Evolutionary conservation across 345 rosid species (phyloP).

Genomic region (Bruguiera gymnorhiza): DNA sequence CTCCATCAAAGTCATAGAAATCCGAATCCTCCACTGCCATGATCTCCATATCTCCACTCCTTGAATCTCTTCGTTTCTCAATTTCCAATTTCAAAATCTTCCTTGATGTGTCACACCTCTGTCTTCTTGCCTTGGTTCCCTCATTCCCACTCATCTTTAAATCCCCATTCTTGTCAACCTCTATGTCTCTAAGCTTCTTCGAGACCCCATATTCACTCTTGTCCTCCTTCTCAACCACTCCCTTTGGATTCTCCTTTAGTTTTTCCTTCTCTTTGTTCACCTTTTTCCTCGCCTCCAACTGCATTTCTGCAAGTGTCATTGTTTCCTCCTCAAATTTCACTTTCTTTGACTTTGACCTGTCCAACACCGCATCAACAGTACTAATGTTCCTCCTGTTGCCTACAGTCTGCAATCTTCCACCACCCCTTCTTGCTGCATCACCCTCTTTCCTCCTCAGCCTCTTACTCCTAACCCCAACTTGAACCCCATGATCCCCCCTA

Average conservation of each 20-base stretch:
- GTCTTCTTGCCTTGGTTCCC: constrained; percentile 21
- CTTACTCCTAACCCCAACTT: constrained; percentile 26
- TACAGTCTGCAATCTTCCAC: constrained; percentile 37
- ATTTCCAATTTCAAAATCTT: constrained; percentile 14
- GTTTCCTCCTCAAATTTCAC: constrained; percentile 43
- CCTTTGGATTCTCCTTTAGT: constrained; percentile 22
- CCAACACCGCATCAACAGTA: constrained; percentile 35
- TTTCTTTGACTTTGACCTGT: constrained; percentile 28
- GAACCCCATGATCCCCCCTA: constrained; percentile 25
- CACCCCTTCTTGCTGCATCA: constrained; percentile 26
- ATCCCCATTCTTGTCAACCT: constrained; percentile 25
- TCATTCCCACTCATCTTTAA: constrained; percentile 23
- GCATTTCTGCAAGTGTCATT: constrained; percentile 82
- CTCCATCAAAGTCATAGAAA: constrained; percentile 60
- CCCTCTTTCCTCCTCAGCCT: constrained; percentile 20
- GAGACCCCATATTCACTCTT: constrained; percentile 12
- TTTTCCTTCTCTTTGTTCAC: constrained; percentile 11
- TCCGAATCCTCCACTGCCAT: constrained; percentile 48
- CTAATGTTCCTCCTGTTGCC: constrained; percentile 34
- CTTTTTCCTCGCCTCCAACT: constrained; percentile 43
- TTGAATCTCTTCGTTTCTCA: constrained; percentile 17
- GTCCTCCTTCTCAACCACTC: constrained; percentile 22
- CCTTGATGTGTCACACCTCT: constrained; percentile 18
- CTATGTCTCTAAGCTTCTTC: constrained; percentile 13
- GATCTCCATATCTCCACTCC: constrained; percentile 25